Evolutionary conservation across 2,329 filamentous ascomycete species (phyloP), one percentile per base, ranked within the genome.

Genomic region (Fusarium incarnatum): DNA sequence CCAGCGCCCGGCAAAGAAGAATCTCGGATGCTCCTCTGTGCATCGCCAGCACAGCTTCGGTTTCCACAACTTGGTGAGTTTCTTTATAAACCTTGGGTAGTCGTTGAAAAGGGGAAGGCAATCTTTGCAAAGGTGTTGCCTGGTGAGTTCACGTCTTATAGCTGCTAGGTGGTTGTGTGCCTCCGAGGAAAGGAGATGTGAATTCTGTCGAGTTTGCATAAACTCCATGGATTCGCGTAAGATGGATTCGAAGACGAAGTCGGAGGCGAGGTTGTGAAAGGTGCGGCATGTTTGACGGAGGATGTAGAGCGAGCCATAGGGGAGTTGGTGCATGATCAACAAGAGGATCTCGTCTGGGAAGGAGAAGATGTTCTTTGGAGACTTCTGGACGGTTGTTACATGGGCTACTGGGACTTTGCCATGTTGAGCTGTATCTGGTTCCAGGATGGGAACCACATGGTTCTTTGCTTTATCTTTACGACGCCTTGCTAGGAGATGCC

Each of bases 11-110:
- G 41, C 20, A 22, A 23, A 44, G 41, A 44, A 44, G 3, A 44
- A 7, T 5, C 8, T 22, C 22, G 41, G 41, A 44, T 44, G 41
- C 0, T 5, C 4, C 0, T 5, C 6, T 8, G 1, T 6, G 13
- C 41, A 44, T 20, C 1, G 0, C 7, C 8, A 2, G 13, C 20
- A 44, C 13, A 0, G 2, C 20, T 0, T 20, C 22, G 41, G 41
- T 4, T 16, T 2, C 6, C 12, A 44, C 13, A 44, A 6, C 10
- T 12, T 37, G 10, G 6, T n/a, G 18, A 37, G 0, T 2, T n/a
- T 12, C 18, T 12, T 37, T 4, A 37, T 37, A n/a, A 37, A 37
- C 34, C 6, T 7, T 37, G 1, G 3, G 3, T 37, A 2, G 18
- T 37, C 18, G 4, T n/a, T 0, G 34, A 37, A n/a, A 2, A 37